Conservation (phyloP, 1,284 basidiomycete species). For the Mycena sp. region DNA sequence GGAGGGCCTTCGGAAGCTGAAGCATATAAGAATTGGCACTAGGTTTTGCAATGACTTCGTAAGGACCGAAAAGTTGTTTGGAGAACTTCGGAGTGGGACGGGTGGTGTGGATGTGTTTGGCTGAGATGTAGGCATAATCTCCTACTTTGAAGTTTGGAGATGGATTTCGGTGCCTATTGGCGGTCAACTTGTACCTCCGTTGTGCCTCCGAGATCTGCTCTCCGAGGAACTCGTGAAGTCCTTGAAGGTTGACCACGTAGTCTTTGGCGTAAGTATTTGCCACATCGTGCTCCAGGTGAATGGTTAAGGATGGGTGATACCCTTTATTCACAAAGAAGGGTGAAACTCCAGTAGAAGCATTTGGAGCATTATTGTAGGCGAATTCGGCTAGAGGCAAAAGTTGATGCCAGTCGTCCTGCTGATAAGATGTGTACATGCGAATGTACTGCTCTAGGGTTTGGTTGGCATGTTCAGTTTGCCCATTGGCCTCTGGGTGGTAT, state of each 20-base stretch:
- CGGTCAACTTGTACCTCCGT: constrained; percentile 4
- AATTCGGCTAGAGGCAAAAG: constrained; percentile 50
- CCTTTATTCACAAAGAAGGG: constrained; percentile 50
- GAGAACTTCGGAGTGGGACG: background rate
- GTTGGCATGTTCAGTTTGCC: constrained; percentile 53
- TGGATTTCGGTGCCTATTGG: no score
- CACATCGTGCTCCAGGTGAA: constrained; percentile 26
- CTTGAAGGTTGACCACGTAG: constrained; percentile 27
- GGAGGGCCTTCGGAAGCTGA: no score
- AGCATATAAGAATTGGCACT: background rate
- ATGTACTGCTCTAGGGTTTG: constrained; percentile 51
- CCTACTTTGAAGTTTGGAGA: background rate
- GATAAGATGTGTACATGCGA: constrained; percentile 42
- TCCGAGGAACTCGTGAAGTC: constrained; percentile 22
- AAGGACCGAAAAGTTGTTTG: background rate
- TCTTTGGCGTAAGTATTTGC: constrained; percentile 23
- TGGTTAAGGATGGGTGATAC: background rate
- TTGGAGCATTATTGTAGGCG: constrained; percentile 48
- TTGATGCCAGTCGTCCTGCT: constrained; percentile 49
- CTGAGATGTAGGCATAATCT: background rate
- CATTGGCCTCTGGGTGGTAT: constrained; percentile 54
- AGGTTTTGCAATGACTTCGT: background rate
- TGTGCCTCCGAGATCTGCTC: background rate
- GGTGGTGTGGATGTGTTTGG: background rate
- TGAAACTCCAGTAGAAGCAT: constrained; percentile 37